Percentiles rank a stretch among this genome's conserved stretches.
These are phyloP conservation scores for Melastoma malabathricum DNA, from an alignment of 345 rosid genomes.

Conservation along the genomic window DNA sequence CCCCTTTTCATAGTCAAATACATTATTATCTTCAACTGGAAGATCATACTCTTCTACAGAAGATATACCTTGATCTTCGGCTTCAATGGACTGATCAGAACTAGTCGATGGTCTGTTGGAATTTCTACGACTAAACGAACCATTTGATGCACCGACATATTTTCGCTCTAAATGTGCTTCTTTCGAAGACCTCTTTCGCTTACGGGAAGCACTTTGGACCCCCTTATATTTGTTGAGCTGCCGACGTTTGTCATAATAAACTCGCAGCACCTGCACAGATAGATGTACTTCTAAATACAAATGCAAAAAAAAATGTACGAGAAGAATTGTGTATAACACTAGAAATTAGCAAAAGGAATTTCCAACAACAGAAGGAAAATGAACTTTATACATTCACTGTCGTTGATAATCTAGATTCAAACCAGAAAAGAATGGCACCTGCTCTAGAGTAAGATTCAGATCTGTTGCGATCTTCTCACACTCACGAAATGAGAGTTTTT, in stretches of 20 bases:
- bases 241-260: constrained; percentile 48
- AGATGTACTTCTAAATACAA: not conserved
- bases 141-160: constrained; percentile 23
- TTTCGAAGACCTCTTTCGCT: constrained; percentile 41
- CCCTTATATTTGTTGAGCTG: constrained; percentile 27
- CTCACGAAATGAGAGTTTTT: constrained; percentile 56
- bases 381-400: no score
- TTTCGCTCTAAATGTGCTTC: constrained; percentile 18
- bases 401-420: no score
- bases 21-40: constrained; percentile 21
- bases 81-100: constrained; percentile 13
- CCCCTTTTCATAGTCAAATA: constrained; percentile 19
- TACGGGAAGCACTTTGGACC: constrained; percentile 24
- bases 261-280: constrained; percentile 62
- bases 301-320: not conserved
- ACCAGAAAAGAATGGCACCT: constrained; percentile 29
- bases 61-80: constrained; percentile 12
- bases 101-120: constrained; percentile 9
- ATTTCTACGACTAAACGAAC: constrained; percentile 12
- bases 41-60: constrained; percentile 22
- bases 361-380: no score
- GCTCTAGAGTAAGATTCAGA: constrained; percentile 71
- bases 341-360: not conserved
- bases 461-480: constrained; percentile 77
- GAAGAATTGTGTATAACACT: not conserved